Conservation (phyloP, 805 yeast genomes). For the Kuraishia piskuri region DNA sequence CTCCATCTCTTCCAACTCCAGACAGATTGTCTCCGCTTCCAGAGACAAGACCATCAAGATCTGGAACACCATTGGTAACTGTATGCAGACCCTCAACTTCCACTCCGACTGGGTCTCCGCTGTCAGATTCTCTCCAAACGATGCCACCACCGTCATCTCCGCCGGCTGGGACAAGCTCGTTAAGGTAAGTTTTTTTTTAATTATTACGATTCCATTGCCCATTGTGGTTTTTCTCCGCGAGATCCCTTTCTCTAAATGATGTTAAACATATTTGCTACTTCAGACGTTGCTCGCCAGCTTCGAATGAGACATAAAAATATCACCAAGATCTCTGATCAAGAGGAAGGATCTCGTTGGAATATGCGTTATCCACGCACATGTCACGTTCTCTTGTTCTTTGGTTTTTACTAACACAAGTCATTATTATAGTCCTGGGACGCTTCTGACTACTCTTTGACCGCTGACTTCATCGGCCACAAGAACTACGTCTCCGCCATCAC, state of each 20-base stretch:
- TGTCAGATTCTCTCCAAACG: conserved; percentile 91
- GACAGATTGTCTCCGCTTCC: conserved; percentile 97
- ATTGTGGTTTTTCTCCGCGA: background rate
- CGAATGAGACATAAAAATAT: conserved; percentile 93
- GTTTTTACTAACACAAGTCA: conserved; percentile 11
- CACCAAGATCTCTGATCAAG: conserved; percentile 99
- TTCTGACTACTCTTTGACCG: conserved; percentile 72
- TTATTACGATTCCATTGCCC: conserved; percentile 3
- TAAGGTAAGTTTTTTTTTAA: conserved; percentile 70
- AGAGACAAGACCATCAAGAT: conserved; percentile 98
- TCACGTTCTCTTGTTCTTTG: background rate
- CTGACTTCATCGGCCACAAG: conserved; percentile 98
- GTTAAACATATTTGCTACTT: conserved; percentile 97
- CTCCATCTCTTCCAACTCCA: conserved; percentile 90
- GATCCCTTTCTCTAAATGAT: conserved; percentile 46
- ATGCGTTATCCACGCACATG: background rate
- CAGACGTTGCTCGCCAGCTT: conserved; percentile 63
- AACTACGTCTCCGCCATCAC: conserved; percentile 97
- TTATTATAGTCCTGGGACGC: conserved; percentile 81
- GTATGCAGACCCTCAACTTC: conserved; percentile 88
- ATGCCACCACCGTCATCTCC: conserved; percentile 74
- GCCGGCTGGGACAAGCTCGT: conserved; percentile 99
- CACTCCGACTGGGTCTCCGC: conserved; percentile 99
- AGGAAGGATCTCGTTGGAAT: background rate
- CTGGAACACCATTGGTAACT: conserved; percentile 98